These are phyloP conservation scores for Lagerstroemia fauriei DNA, from an alignment of 441 rosid genomes.

Conservation along the genomic window DNA sequence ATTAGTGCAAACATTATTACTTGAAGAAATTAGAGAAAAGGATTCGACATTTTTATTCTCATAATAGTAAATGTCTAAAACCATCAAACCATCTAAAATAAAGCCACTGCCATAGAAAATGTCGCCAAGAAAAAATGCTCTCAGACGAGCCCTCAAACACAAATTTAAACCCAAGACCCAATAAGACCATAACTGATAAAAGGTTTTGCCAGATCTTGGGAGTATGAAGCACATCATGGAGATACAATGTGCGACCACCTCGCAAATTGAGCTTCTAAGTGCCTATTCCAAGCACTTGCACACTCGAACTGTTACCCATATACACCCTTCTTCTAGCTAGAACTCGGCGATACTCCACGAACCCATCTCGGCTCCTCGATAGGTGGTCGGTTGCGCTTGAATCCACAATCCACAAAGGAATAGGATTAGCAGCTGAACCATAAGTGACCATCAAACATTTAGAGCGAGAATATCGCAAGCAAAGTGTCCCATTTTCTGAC, in stretches of 20 bases:
- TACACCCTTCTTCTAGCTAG: background rate
- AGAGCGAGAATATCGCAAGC: too few relatives aligned
- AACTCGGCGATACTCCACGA: background rate
- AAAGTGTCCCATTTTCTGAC: too few relatives aligned
- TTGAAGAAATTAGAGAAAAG: too few relatives aligned
- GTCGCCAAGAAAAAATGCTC: background rate
- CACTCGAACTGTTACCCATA: too few relatives aligned
- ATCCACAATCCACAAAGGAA: background rate
- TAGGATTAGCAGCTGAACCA: too few relatives aligned
- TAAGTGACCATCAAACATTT: too few relatives aligned
- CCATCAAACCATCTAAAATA: background rate
- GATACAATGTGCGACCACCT: background rate
- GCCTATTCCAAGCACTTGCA: too few relatives aligned
- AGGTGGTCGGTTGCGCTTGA: background rate
- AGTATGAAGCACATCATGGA: background rate
- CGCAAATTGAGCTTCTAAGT: background rate
- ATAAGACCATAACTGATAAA: background rate
- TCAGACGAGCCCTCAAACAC: background rate
- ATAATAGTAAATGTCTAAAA: background rate
- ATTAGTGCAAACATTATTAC: too few relatives aligned
- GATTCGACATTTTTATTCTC: too few relatives aligned
- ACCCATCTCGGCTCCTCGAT: background rate
- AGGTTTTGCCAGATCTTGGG: background rate
- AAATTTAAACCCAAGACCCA: background rate
- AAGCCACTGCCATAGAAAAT: background rate